A percentile compares a stretch with the other conserved stretches of the same genome.
phyloP scores from a whole-genome alignment of 2,329 filamentous ascomycete genomes.

The Fusarium continuum region DNA sequence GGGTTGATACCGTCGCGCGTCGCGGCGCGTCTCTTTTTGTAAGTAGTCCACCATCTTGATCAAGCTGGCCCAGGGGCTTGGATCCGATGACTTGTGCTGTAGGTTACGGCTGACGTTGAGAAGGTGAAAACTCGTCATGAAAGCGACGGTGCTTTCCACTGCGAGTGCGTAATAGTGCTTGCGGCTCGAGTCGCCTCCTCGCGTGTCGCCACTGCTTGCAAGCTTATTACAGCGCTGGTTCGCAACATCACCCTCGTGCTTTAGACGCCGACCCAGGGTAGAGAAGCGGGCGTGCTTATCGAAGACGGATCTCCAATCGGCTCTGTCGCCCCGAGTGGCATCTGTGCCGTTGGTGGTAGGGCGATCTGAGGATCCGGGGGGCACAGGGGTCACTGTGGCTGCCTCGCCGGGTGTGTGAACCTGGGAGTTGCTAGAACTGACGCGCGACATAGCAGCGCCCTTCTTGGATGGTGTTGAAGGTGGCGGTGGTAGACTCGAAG shows the following conservation, averaged over 20 bases:
- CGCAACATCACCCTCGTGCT: conserved; percentile 61
- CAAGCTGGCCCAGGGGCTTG: conserved; percentile 54
- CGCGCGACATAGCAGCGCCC: conserved; percentile 61
- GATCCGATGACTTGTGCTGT: conserved; percentile 55
- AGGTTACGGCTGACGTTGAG: conserved; percentile 56
- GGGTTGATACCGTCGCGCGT: conserved; percentile 49
- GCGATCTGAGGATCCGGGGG: conserved; percentile 42
- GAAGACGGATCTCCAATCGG: conserved; percentile 43
- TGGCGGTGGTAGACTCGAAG: conserved; percentile 49
- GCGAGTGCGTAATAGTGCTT: conserved; percentile 56
- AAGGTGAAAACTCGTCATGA: conserved; percentile 63
- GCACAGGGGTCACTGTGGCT: conserved; percentile 47
- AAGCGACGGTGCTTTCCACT: conserved; percentile 61
- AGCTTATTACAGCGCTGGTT: conserved; percentile 47
- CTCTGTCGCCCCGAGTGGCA: conserved; percentile 34
- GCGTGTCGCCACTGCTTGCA: conserved; percentile 37
- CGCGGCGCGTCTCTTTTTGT: conserved; percentile 51
- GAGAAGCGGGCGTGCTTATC: conserved; percentile 52
- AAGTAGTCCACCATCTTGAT: conserved; percentile 56
- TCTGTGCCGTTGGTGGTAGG: conserved; percentile 48
- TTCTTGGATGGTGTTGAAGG: conserved; percentile 64
- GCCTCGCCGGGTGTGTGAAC: conserved; percentile 61
- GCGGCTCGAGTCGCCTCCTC: conserved; percentile 46
- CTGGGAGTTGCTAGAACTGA: conserved; percentile 62
- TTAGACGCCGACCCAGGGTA: conserved; percentile 59